These are phyloP conservation scores for Chlorella vulgaris DNA, from an alignment of 139 green algal genomes.

Conservation along the genomic window DNA sequence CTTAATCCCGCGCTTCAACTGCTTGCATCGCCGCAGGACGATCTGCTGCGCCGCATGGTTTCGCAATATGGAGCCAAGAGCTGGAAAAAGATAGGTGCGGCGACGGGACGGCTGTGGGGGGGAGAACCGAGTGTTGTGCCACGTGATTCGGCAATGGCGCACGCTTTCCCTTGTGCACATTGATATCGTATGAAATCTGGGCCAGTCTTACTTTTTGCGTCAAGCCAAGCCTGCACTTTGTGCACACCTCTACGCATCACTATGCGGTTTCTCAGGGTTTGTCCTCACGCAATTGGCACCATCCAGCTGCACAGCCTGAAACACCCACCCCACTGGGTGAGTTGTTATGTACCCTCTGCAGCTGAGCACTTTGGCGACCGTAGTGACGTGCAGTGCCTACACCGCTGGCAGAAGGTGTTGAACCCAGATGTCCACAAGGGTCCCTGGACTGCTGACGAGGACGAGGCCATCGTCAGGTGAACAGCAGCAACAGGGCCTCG, in stretches of 20 bases:
- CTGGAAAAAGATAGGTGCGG: conserved; percentile 86
- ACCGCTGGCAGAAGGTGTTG: conserved; percentile 91
- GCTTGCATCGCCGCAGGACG: conserved; percentile 64
- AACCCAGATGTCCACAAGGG: conserved; percentile 88
- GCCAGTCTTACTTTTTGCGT: too few species aligned
- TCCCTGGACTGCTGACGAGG: conserved; percentile 71
- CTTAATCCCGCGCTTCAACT: neutral
- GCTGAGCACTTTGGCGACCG: conserved; percentile 76
- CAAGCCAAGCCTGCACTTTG: neutral
- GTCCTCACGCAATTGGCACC: neutral
- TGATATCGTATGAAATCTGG: too few species aligned
- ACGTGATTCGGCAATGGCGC: too few species aligned
- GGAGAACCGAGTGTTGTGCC: too few species aligned
- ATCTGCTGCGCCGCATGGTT: conserved; percentile 77
- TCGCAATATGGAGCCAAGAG: conserved; percentile 76
- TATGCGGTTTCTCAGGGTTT: too few species aligned
- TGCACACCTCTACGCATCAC: neutral
- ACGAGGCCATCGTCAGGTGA: conserved; percentile 19
- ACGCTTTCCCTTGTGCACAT: too few species aligned
- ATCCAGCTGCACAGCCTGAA: too few species aligned
- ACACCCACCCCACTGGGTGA: too few species aligned
- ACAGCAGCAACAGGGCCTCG: too few species aligned
- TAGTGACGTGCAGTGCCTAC: conserved; percentile 90
- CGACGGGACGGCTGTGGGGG: too few species aligned
- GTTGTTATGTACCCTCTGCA: conserved; percentile 35